phyloP scores from a whole-genome alignment of 2,329 filamentous ascomycete species.

The Taxawa tesnikishii region DNA sequence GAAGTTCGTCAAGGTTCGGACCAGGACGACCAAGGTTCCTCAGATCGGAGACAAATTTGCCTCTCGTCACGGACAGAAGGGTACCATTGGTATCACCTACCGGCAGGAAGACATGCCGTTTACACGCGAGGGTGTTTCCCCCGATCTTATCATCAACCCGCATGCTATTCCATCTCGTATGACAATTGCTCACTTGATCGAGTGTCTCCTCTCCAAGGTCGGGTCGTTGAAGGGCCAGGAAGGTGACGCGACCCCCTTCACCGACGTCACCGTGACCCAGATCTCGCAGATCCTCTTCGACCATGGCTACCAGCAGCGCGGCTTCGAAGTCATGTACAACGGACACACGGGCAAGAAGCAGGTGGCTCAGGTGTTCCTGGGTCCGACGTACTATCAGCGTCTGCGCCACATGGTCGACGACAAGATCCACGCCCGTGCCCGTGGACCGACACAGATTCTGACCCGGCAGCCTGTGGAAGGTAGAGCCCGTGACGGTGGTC shows the following conservation, averaged over 20 bases:
- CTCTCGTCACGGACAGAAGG: slow-evolving; percentile 97
- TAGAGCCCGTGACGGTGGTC: slow-evolving; percentile 92
- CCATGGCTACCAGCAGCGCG: slow-evolving; percentile 90
- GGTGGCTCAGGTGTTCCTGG: slow-evolving; percentile 88
- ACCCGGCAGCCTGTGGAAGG: slow-evolving; percentile 95
- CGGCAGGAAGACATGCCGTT: slow-evolving; percentile 99
- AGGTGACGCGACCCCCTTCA: slow-evolving; percentile 95
- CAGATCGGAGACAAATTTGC: slow-evolving; percentile 99
- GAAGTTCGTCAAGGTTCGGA: slow-evolving; percentile 93
- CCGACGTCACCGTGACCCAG: slow-evolving; percentile 90
- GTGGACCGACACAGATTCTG: slow-evolving; percentile 92
- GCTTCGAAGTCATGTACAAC: slow-evolving; percentile 98
- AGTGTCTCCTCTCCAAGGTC: slow-evolving; percentile 95
- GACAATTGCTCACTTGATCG: slow-evolving; percentile 99
- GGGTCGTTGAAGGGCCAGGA: slow-evolving; percentile 87
- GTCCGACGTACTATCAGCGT: slow-evolving; percentile 97
- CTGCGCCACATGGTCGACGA: slow-evolving; percentile 99
- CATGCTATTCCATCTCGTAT: slow-evolving; percentile 99
- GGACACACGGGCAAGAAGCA: slow-evolving; percentile 93
- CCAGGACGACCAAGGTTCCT: slow-evolving; percentile 92
- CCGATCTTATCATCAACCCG: slow-evolving; percentile 97
- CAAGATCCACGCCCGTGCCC: slow-evolving; percentile 98
- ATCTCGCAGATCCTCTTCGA: slow-evolving; percentile 76
- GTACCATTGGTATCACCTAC: slow-evolving; percentile 97
- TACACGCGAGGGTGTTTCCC: slow-evolving; percentile 76